phyloP scores from a whole-genome alignment of 345 rosid species.

The Atalantia buxifolia region DNA sequence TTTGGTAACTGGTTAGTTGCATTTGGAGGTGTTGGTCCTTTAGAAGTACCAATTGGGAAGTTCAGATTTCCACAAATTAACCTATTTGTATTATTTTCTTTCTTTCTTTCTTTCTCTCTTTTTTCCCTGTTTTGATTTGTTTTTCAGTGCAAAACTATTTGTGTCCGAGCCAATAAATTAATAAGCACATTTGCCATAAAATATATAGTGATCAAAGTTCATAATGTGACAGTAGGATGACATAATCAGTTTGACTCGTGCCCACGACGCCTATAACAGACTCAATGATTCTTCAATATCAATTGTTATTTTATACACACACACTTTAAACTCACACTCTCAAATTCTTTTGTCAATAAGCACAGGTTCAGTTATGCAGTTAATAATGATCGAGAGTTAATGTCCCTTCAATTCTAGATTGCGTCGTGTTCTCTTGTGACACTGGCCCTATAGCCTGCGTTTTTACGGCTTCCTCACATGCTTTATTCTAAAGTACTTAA shows the following conservation, averaged over 20 bases:
- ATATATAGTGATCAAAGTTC: too few species aligned
- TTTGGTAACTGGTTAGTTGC: too few species aligned
- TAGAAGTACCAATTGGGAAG: too few species aligned
- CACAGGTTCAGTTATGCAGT: neutral
- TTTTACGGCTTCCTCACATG: conserved; percentile 4
- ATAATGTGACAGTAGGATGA: neutral
- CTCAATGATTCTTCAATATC: neutral
- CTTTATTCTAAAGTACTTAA: neutral
- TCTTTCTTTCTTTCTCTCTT: too few species aligned
- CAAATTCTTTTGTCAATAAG: neutral
- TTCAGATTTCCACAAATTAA: too few species aligned
- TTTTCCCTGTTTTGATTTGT: too few species aligned
- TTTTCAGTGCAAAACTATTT: too few species aligned
- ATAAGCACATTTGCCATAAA: too few species aligned
- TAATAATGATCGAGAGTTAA: neutral
- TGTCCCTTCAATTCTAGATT: neutral
- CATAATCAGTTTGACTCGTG: neutral
- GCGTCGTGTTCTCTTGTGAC: neutral
- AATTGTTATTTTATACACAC: neutral
- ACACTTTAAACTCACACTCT: too few species aligned
- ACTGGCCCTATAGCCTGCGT: neutral
- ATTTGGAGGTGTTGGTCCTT: too few species aligned
- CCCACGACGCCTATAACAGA: neutral
- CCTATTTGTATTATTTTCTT: too few species aligned
- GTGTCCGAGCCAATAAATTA: too few species aligned